A percentile compares a stretch with the other conserved stretches of the same genome.
Conservation (phyloP, 2,329 filamentous ascomycete genomes). For the Tolypocladium sp. region DNA sequence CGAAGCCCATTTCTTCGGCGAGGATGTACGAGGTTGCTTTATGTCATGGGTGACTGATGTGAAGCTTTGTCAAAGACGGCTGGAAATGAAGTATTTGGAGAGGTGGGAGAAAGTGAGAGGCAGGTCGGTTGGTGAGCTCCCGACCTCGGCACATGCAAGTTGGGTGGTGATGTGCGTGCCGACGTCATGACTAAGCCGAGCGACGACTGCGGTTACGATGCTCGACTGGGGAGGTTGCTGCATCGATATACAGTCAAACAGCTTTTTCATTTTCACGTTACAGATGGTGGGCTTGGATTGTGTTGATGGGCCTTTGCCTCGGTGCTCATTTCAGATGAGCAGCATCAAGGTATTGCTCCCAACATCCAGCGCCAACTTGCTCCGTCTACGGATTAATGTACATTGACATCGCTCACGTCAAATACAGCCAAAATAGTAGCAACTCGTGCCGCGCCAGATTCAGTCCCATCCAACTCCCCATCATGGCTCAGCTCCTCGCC, state of each 20-base stretch:
- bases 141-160: background rate
- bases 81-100: background rate
- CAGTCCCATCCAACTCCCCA: background rate
- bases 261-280: background rate
- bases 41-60: background rate
- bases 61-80: background rate
- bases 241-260: background rate
- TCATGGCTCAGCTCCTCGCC: constrained; percentile 1
- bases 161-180: background rate
- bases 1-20: background rate
- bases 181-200: background rate
- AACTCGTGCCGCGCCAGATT: background rate
- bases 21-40: background rate
- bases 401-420: background rate
- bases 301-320: background rate
- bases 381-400: too few species aligned
- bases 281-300: background rate
- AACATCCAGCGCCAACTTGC: background rate
- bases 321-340: background rate
- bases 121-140: background rate
- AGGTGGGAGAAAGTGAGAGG: background rate
- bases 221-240: too few species aligned
- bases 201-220: background rate
- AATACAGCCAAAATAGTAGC: background rate
- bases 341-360: background rate